phyloP scores from a whole-genome alignment of 768 basidiomycete genomes.

The Trametes cubensis region DNA sequence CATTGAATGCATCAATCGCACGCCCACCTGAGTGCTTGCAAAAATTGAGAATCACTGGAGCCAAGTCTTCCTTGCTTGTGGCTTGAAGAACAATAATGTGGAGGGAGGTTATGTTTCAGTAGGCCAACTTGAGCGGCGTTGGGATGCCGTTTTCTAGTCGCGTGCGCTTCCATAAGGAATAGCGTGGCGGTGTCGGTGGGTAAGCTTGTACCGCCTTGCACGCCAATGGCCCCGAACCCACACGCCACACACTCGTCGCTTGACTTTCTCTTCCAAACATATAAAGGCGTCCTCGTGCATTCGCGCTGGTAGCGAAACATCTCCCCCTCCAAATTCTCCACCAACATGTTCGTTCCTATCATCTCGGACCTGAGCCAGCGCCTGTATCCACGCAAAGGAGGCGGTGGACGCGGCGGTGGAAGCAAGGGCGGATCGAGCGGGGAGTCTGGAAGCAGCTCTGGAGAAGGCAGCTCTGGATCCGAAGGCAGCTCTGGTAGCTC shows the following conservation, averaged over 20 bases:
- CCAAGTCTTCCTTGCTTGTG: too few species aligned
- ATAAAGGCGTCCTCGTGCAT: neutral
- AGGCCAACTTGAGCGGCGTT: too few species aligned
- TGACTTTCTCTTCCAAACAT: neutral
- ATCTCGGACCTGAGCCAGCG: constrained; percentile 18
- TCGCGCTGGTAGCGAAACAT: constrained; percentile 8
- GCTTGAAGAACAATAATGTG: too few species aligned
- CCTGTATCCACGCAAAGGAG: constrained; percentile 27
- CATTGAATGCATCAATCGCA: too few species aligned
- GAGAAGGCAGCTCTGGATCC: neutral
- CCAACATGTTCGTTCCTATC: constrained; percentile 27
- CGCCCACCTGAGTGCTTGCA: too few species aligned
- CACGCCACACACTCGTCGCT: neutral
- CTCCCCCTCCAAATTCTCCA: neutral
- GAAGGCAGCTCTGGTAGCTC: constrained; percentile 8
- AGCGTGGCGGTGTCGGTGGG: neutral
- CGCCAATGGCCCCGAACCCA: neutral
- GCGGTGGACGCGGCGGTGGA: constrained; percentile 26
- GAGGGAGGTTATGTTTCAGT: too few species aligned
- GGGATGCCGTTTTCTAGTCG: neutral
- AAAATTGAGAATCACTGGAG: too few species aligned
- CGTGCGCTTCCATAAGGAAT: neutral
- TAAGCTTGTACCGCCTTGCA: neutral
- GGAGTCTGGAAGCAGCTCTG: constrained; percentile 20
- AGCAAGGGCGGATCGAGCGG: constrained; percentile 16